A percentile compares a stretch with the other conserved stretches of the same genome.
Conservation (phyloP, 768 basidiomycete species). For the Lactarius akahatsu region DNA sequence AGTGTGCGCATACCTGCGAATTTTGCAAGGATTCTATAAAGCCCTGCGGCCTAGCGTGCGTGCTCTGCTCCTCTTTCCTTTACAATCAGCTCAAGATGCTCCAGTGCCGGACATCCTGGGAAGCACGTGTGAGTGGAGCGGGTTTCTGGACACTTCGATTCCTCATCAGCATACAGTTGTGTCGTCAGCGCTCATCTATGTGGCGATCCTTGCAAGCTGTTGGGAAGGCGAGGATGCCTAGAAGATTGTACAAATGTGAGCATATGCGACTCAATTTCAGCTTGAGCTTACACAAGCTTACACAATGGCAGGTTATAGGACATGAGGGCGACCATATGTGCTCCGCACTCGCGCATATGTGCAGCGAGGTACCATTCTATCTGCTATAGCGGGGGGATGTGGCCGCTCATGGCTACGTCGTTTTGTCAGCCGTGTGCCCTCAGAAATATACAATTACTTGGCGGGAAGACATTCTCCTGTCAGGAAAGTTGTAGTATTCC, state of each 20-base stretch:
- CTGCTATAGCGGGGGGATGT: background rate
- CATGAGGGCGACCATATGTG: constrained; percentile 57
- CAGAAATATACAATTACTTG: constrained; percentile 1
- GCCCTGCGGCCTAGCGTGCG: constrained; percentile 50
- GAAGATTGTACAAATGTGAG: constrained; percentile 54
- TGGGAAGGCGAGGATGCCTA: constrained; percentile 51
- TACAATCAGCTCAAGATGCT: background rate
- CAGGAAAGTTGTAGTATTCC: constrained; percentile 19
- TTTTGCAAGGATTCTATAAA: constrained; percentile 40
- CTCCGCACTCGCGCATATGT: constrained; percentile 52
- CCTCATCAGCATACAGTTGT: constrained; percentile 42
- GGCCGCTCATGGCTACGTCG: background rate
- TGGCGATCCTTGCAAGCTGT: constrained; percentile 49
- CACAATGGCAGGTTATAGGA: constrained; percentile 42
- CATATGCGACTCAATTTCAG: too few relatives aligned
- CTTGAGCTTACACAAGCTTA: background rate
- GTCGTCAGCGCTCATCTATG: constrained; percentile 51
- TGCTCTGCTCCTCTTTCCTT: constrained; percentile 4
- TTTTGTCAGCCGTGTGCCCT: constrained; percentile 26
- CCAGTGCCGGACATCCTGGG: constrained; percentile 58
- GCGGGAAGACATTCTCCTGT: constrained; percentile 21
- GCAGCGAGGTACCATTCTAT: constrained; percentile 46
- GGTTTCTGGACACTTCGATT: background rate
- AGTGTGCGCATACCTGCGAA: constrained; percentile 45
- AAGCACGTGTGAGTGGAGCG: constrained; percentile 48